Evolutionary conservation across 805 yeast species (phyloP).

Genomic region (Limtongozyma cylindracea): DNA sequence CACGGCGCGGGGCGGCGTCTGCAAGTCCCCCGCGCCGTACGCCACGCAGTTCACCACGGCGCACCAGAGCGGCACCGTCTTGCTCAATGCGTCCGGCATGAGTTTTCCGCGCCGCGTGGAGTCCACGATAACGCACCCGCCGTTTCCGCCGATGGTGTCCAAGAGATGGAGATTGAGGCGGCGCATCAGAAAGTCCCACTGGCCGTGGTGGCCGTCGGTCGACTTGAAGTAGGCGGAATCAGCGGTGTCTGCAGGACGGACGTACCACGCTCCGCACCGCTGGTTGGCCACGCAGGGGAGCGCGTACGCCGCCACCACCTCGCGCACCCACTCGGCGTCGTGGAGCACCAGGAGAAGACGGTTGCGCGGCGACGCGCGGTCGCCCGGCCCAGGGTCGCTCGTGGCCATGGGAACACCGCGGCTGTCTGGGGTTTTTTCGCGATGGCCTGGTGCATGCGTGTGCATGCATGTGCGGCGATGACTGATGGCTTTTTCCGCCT

Average conservation of each 20-base stretch:
- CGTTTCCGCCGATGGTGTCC: conserved; percentile 12
- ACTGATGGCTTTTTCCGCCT: too few species aligned
- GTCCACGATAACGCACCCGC: conserved; percentile 44
- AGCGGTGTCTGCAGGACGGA: conserved; percentile 13
- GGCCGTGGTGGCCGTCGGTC: conserved; percentile 71
- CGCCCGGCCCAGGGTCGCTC: too few species aligned
- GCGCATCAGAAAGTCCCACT: conserved; percentile 58
- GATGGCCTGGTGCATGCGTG: too few species aligned
- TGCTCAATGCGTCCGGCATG: conserved; percentile 71
- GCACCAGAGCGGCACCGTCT: conserved; percentile 85
- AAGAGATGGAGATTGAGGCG: conserved; percentile 54
- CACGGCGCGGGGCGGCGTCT: too few species aligned
- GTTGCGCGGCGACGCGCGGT: too few species aligned
- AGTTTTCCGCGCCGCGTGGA: conserved; percentile 69
- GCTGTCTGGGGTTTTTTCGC: too few species aligned
- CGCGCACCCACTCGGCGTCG: too few species aligned
- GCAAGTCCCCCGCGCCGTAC: conserved; percentile 13
- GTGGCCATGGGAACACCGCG: too few species aligned
- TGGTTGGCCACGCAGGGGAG: conserved; percentile 43
- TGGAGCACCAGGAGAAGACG: too few species aligned
- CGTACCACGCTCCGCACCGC: conserved; percentile 77
- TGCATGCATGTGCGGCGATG: too few species aligned
- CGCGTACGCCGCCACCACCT: background rate
- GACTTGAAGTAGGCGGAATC: conserved; percentile 60
- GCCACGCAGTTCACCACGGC: conserved; percentile 40